Evolutionary conservation across 2,329 filamentous ascomycete species (phyloP).

Genomic region (Cadophora gregata): DNA sequence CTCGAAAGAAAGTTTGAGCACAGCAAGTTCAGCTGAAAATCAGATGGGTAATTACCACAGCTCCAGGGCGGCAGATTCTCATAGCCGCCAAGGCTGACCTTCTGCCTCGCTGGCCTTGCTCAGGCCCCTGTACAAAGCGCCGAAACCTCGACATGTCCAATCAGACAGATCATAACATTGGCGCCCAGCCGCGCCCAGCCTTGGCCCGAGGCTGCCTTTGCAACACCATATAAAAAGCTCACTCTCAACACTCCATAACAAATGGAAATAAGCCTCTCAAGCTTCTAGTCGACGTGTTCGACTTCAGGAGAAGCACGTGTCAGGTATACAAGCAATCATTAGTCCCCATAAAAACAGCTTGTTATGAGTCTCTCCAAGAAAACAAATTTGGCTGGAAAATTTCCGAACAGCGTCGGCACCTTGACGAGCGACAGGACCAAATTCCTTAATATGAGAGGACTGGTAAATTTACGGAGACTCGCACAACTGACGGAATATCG

Average conservation of each 20-base stretch:
- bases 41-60: conserved; percentile 1
- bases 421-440: no score
- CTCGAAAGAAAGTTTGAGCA: background rate
- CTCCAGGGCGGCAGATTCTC: conserved; percentile 7
- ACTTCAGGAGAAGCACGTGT: background rate
- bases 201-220: conserved; percentile 11
- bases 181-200: background rate
- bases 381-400: background rate
- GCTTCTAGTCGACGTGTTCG: conserved; percentile 5
- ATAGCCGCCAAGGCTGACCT: conserved; percentile 7
- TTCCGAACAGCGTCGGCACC: background rate
- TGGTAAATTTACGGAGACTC: background rate
- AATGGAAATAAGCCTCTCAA: conserved; percentile 11
- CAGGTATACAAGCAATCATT: conserved; percentile 9
- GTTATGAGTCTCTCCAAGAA: conserved; percentile 2
- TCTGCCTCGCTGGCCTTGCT: conserved; percentile 13
- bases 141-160: background rate
- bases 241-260: background rate
- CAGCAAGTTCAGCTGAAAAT: background rate
- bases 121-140: background rate
- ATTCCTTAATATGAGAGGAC: no score
- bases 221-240: background rate
- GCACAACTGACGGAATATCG: background rate
- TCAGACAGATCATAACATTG: background rate
- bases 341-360: background rate